Evolutionary conservation across 2,329 filamentous ascomycete genomes (phyloP).

Genomic region (Calonectria pteridis): DNA sequence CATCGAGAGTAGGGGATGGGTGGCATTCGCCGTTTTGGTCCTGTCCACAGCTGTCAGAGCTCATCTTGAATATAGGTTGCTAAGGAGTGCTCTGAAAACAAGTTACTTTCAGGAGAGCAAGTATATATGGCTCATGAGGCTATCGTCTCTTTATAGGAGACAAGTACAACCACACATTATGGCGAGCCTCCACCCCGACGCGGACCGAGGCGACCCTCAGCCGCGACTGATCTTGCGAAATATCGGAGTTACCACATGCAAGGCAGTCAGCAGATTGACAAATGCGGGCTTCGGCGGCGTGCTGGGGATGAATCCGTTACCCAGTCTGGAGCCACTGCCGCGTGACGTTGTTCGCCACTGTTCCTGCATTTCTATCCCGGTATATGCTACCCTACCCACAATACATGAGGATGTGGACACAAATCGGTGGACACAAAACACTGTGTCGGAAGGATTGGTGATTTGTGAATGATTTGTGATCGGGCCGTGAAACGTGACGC

Average conservation of each 20-base stretch:
- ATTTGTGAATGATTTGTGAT: not conserved
- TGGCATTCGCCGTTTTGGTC: not conserved
- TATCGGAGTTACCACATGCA: not conserved
- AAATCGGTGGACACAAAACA: not conserved
- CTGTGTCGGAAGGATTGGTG: not conserved
- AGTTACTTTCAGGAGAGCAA: too few species aligned
- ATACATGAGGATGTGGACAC: not conserved
- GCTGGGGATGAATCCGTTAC: not conserved
- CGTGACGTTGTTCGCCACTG: conserved; percentile 3
- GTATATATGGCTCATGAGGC: not conserved
- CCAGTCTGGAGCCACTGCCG: not conserved
- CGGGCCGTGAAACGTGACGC: not conserved
- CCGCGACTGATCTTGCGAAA: not conserved
- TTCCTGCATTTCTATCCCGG: not conserved
- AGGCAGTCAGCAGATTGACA: not conserved
- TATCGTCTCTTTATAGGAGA: not conserved
- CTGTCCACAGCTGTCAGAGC: not conserved
- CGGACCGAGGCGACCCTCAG: not conserved
- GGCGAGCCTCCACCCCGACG: too few species aligned
- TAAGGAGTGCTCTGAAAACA: not conserved
- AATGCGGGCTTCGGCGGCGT: not conserved
- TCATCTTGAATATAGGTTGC: not conserved
- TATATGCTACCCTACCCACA: not conserved
- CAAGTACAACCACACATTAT: not conserved
- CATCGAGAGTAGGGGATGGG: not conserved